Evolutionary conservation across 1,284 basidiomycete species (phyloP).

Genomic region (Irpex sp.): DNA sequence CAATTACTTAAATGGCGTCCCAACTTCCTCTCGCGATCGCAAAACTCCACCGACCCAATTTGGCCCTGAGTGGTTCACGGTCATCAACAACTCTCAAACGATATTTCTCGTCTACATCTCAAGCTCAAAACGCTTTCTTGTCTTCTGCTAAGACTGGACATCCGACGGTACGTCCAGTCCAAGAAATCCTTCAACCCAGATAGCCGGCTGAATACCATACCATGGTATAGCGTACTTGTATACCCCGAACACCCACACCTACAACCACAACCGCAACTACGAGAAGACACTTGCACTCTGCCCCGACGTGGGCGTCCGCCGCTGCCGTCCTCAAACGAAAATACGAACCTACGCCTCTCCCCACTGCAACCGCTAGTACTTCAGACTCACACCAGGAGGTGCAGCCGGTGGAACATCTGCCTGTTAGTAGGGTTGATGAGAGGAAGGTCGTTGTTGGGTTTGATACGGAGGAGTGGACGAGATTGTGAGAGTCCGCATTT

Average conservation of each 20-base stretch:
- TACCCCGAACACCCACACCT: not conserved
- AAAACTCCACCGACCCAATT: not conserved
- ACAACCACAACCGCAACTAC: not conserved
- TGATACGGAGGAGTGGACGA: conserved; percentile 61
- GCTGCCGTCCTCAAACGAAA: conserved; percentile 10
- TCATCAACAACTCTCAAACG: not conserved
- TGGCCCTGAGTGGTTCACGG: not conserved
- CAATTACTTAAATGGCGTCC: not conserved
- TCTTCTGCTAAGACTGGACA: not conserved
- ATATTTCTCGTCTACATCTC: not conserved
- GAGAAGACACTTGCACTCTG: conserved; percentile 2
- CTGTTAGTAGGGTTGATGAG: conserved; percentile 54
- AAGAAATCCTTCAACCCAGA: too few species aligned
- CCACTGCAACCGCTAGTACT: not conserved
- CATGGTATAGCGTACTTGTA: not conserved
- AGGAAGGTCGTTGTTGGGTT: conserved; percentile 65
- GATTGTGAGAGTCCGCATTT: conserved; percentile 48
- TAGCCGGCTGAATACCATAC: too few species aligned
- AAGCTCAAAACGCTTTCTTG: not conserved
- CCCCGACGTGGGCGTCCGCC: conserved; percentile 2
- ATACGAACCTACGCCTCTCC: not conserved
- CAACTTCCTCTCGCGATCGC: not conserved
- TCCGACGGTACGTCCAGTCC: too few species aligned
- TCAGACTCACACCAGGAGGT: not conserved
- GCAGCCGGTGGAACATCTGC: conserved; percentile 36